phyloP scores from a whole-genome alignment of 192 early-diverging fungal species.

The Obelidium mucronatum region DNA sequence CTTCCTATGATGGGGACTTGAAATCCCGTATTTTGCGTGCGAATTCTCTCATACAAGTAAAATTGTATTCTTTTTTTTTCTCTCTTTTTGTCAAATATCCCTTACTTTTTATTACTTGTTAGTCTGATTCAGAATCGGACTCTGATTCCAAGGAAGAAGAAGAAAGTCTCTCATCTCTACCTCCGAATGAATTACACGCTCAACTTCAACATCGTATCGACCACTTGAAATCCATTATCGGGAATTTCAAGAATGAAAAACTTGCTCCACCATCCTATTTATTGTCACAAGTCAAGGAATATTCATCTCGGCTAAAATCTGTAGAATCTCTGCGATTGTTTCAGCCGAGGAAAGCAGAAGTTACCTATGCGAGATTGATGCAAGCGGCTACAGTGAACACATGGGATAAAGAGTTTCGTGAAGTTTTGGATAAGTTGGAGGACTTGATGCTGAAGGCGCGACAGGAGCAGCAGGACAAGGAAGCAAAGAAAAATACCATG shows the following conservation, averaged over 20 bases:
- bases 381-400: background rate
- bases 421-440: background rate
- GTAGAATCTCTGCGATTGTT: background rate
- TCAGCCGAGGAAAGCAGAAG: slow-evolving; percentile 25
- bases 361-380: slow-evolving; percentile 29
- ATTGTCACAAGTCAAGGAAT: background rate
- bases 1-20: background rate
- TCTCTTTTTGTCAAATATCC: too few relatives aligned
- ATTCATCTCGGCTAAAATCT: background rate
- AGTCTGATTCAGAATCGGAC: background rate
- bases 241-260: background rate
- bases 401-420: background rate
- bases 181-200: slow-evolving; percentile 10
- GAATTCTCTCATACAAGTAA: background rate
- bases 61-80: too few relatives aligned
- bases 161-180: background rate
- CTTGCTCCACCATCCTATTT: background rate
- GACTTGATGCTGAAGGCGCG: background rate
- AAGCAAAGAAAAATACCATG: too few relatives aligned
- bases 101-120: too few relatives aligned
- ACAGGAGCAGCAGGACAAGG: background rate
- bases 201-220: background rate
- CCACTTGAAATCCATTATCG: background rate
- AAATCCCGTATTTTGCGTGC: background rate
- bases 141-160: background rate